phyloP scores from a whole-genome alignment of 495 filamentous ascomycete species.

The Aspergillus egyptiacus region DNA sequence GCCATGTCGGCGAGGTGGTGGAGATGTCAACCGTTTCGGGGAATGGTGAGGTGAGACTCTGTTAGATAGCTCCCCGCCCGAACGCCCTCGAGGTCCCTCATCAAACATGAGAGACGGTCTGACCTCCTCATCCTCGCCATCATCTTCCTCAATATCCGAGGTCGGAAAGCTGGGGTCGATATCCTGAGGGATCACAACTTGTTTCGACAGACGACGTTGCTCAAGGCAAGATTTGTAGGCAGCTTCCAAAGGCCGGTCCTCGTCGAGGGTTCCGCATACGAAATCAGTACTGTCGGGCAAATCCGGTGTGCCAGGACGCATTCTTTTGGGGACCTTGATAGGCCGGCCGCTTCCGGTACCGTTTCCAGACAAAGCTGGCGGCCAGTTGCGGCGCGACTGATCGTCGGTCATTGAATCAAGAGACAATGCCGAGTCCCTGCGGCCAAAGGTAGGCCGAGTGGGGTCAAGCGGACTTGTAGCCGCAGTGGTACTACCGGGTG shows the following conservation, averaged over 20 bases:
- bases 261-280: slow-evolving; percentile 93
- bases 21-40: slow-evolving; percentile 47
- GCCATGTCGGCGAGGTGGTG: slow-evolving; percentile 60
- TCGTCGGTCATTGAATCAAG: slow-evolving; percentile 55
- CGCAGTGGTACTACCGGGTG: slow-evolving; percentile 52
- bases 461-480: slow-evolving; percentile 51
- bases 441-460: slow-evolving; percentile 39
- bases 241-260: slow-evolving; percentile 88
- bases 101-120: slow-evolving; percentile 31
- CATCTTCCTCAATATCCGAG: slow-evolving; percentile 80
- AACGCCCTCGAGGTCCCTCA: slow-evolving; percentile 32
- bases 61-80: slow-evolving; percentile 20
- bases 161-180: slow-evolving; percentile 97
- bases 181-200: slow-evolving; percentile 77
- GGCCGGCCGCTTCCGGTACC: slow-evolving; percentile 20
- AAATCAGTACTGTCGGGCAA: slow-evolving; percentile 96
- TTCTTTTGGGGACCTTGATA: slow-evolving; percentile 46
- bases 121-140: slow-evolving; percentile 57
- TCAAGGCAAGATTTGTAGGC: slow-evolving; percentile 84
- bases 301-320: slow-evolving; percentile 71
- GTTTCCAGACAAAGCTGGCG: slow-evolving; percentile 26
- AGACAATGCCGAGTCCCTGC: slow-evolving; percentile 56
- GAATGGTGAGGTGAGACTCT: slow-evolving; percentile 34
- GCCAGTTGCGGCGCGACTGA: slow-evolving; percentile 28
- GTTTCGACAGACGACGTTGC: slow-evolving; percentile 71